Base-by-base conservation (phyloP, 371 early-diverging fungal species). In the Coelomomyces lativittatus region DNA sequence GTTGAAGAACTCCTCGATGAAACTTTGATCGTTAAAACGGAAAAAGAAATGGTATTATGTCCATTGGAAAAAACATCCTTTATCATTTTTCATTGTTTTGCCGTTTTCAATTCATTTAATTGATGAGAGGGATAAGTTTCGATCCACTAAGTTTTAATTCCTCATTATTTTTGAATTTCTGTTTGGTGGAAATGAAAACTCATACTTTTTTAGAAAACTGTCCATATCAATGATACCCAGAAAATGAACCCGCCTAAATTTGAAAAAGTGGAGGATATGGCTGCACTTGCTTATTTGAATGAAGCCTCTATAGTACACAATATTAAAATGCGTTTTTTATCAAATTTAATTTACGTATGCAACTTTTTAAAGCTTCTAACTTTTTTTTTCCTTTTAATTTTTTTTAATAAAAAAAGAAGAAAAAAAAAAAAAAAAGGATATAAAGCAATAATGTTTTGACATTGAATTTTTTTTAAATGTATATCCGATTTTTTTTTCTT, bases 241-340 rank as follows among this genome's bases (percentile, higher is more conserved):
- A 88, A 92, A 63, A 92, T 95, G 84, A 99, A 99, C 53, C 98
- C 99, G 29, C 89, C 92, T 33, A 97, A 98, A 66, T 98, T 97
- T 60, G 98, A 98, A 61, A 77, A 81, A 51, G 88, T 84, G 35
- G 97, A 96, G 38, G 98, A 99, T 68, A 89, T 99, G 92, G 97
- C 97, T 23, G 89, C 90, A 43, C 62, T 99, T 55, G 83, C 88
- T 0, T 81, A 97, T 64, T 67, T 99, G 39, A 97, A 99, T 62
- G 98, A 98, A 56, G 91, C 99, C 2, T 86, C 95, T 3, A 97
- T 99, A 7, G 77, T 98, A 24, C 87, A 99, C 67, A 97, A 93
- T 54, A 69, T 98, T 24, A 76, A 80, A 24, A 71, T 84, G 50
- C 79, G 99, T 41, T 98, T 95, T 59, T 70, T 77, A 15, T 72